Conservation (phyloP, 805 yeast species). For the Limtongia smithiae region DNA sequence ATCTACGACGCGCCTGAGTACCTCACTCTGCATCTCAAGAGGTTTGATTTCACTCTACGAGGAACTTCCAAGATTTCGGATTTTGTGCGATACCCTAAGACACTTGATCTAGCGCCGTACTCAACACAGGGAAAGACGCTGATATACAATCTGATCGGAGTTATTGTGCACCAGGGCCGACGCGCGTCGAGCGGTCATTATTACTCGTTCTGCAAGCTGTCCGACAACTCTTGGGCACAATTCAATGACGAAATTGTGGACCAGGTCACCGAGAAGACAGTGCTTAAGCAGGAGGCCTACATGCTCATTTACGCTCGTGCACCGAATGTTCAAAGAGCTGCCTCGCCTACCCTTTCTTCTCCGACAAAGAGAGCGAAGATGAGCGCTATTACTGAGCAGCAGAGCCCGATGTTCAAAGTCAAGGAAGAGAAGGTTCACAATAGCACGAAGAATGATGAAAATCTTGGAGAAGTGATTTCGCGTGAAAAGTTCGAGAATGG, state of each 20-base stretch:
- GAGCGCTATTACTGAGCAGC: background rate
- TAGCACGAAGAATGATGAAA: slow-evolving; percentile 3
- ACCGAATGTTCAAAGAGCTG: background rate
- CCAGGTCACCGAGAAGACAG: slow-evolving; percentile 65
- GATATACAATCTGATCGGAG: slow-evolving; percentile 70
- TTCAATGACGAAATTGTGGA: slow-evolving; percentile 92
- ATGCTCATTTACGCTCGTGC: slow-evolving; percentile 67
- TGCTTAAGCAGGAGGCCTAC: slow-evolving; percentile 84
- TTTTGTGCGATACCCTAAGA: slow-evolving; percentile 74
- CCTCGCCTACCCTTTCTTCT: background rate
- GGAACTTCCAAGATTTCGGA: slow-evolving; percentile 76
- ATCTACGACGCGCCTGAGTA: slow-evolving; percentile 86
- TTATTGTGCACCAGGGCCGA: slow-evolving; percentile 92
- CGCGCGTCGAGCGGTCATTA: slow-evolving; percentile 92
- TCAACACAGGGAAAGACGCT: slow-evolving; percentile 30
- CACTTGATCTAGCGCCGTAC: slow-evolving; percentile 66
- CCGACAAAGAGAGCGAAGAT: background rate
- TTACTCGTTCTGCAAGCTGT: slow-evolving; percentile 84
- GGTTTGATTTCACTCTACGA: slow-evolving; percentile 81
- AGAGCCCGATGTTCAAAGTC: background rate
- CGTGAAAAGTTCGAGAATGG: slow-evolving; percentile 16
- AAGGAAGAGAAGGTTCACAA: background rate
- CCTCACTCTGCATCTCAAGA: slow-evolving; percentile 77
- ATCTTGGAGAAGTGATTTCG: slow-evolving; percentile 15
- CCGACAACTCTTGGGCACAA: slow-evolving; percentile 87